Conservation (phyloP, 177 flowering plant species). For the Vitis hybrid region DNA sequence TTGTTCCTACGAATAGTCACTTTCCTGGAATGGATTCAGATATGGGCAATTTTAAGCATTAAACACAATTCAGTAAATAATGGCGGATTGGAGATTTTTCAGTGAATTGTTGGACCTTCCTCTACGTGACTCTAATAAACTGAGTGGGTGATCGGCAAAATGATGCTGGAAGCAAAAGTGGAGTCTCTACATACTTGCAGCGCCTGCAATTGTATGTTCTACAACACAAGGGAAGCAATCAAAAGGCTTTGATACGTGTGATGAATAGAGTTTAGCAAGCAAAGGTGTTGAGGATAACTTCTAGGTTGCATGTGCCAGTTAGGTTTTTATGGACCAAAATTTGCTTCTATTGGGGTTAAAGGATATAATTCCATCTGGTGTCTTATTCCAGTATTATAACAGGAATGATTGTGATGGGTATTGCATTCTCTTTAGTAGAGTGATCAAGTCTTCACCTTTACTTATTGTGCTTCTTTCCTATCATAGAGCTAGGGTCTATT, state of each 20-base stretch:
- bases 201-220: no score
- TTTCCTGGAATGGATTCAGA: background rate
- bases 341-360: conserved; percentile 17
- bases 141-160: no score
- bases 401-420: background rate
- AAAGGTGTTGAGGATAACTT: background rate
- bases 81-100: no score
- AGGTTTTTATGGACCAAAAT: background rate
- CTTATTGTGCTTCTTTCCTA: background rate
- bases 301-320: background rate
- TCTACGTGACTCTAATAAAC: no score
- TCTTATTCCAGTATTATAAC: background rate
- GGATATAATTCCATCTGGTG: conserved; percentile 2
- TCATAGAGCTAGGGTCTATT: background rate
- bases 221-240: no score
- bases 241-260: background rate
- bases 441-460: background rate
- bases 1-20: background rate
- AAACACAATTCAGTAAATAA: no score
- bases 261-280: background rate
- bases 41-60: background rate
- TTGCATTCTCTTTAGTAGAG: background rate
- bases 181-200: no score
- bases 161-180: background rate
- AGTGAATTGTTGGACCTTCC: no score